These are phyloP conservation scores for Scedosporium boydii DNA, from an alignment of 2,329 filamentous ascomycete species.

Conservation along the genomic window DNA sequence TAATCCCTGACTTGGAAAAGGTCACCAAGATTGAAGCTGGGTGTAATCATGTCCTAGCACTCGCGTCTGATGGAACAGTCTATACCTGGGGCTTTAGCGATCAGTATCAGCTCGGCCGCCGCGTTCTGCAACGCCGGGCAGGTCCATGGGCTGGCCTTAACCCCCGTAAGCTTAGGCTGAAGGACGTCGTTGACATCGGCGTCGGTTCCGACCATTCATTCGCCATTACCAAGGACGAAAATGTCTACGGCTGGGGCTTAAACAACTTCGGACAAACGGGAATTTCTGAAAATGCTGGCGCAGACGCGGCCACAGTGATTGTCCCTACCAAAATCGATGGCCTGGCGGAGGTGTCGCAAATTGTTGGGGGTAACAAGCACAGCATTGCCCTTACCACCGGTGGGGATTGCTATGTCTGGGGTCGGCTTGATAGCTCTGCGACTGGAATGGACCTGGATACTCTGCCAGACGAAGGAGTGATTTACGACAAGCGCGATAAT, in stretches of 20 bases:
- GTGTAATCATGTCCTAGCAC: slow-evolving; percentile 56
- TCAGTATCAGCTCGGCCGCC: slow-evolving; percentile 43
- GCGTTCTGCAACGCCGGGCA: slow-evolving; percentile 34
- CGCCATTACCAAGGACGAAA: slow-evolving; percentile 55
- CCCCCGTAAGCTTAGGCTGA: slow-evolving; percentile 49
- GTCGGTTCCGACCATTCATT: slow-evolving; percentile 57
- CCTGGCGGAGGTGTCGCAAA: no score
- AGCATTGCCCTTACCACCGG: no score
- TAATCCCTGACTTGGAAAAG: background rate
- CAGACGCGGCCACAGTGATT: slow-evolving; percentile 23
- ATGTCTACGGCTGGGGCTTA: slow-evolving; percentile 68
- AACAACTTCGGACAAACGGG: slow-evolving; percentile 73
- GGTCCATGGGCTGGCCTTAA: slow-evolving; percentile 29
- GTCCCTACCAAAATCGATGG: no score
- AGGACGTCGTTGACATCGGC: slow-evolving; percentile 52
- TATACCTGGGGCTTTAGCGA: slow-evolving; percentile 54
- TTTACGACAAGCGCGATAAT: no score
- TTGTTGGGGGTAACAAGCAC: no score
- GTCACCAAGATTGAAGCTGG: slow-evolving; percentile 46
- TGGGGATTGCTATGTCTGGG: no score
- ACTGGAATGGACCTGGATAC: no score
- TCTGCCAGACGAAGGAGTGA: no score
- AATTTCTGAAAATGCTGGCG: slow-evolving; percentile 21
- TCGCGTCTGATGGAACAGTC: slow-evolving; percentile 46
- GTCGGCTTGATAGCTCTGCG: no score